A percentile compares a stretch with the other conserved stretches of the same genome.
Evolutionary conservation across 495 filamentous ascomycete species (phyloP).

Genomic region (Letharia lupina): DNA sequence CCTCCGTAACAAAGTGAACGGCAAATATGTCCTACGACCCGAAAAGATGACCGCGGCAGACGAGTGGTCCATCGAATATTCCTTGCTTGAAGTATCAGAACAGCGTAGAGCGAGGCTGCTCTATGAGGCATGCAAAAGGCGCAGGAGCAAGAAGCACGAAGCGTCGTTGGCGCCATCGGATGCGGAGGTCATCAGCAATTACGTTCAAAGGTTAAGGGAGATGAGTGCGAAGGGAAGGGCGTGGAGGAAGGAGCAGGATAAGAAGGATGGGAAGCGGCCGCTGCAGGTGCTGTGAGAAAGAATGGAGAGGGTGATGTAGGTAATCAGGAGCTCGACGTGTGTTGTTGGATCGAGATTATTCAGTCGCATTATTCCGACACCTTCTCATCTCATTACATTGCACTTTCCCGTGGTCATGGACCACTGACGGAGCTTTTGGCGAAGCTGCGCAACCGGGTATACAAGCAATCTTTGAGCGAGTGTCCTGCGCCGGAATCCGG

Average conservation of each 20-base stretch:
- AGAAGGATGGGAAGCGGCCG: constrained; percentile 33
- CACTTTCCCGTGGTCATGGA: background rate
- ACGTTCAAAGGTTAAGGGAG: constrained; percentile 36
- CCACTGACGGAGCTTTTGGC: background rate
- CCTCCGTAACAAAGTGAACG: constrained; percentile 66
- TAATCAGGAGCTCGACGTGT: background rate
- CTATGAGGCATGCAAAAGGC: constrained; percentile 42
- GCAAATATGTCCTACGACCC: constrained; percentile 52
- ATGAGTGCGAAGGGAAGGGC: constrained; percentile 38
- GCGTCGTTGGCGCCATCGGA: constrained; percentile 28
- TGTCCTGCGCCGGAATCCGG: too few relatives aligned
- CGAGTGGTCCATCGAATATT: constrained; percentile 71
- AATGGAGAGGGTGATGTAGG: background rate
- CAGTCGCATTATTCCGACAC: background rate
- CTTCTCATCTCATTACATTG: background rate
- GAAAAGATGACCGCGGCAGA: constrained; percentile 40
- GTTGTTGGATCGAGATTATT: background rate
- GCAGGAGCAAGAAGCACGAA: constrained; percentile 43
- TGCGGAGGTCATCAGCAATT: constrained; percentile 32
- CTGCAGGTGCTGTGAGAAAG: constrained; percentile 13
- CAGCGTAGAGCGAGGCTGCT: constrained; percentile 33
- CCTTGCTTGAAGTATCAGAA: constrained; percentile 48
- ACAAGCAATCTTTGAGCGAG: too few relatives aligned
- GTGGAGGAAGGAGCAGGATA: constrained; percentile 42
- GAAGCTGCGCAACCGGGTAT: too few relatives aligned